These are phyloP conservation scores for Boehmeria nivea DNA, from an alignment of 306 rosid species.

Conservation along the genomic window DNA sequence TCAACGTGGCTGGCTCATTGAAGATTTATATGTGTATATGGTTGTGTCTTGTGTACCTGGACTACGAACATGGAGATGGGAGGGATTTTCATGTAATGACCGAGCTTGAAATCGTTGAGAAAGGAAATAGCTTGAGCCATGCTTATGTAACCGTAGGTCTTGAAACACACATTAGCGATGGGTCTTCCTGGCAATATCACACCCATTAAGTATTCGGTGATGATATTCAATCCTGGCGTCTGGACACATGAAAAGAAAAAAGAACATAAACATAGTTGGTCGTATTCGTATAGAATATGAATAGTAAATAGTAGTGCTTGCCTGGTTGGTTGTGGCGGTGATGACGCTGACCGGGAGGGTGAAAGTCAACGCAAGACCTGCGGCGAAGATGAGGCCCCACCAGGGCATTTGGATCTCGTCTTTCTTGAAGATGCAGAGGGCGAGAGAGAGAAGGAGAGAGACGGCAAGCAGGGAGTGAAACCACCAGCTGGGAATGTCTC, in stretches of 20 bases:
- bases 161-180: slow-evolving; percentile 69
- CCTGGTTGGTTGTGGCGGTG: slow-evolving; percentile 61
- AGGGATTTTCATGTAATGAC: slow-evolving; percentile 69
- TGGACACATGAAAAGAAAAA: slow-evolving; percentile 8
- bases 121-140: slow-evolving; percentile 66
- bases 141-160: slow-evolving; percentile 64
- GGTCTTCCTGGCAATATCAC: slow-evolving; percentile 60
- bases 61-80: slow-evolving; percentile 64
- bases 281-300: too few relatives aligned
- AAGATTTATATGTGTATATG: neutral
- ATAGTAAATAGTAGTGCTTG: neutral
- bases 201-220: slow-evolving; percentile 63
- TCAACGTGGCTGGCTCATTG: neutral
- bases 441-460: slow-evolving; percentile 37
- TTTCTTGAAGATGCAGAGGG: slow-evolving; percentile 34
- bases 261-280: too few relatives aligned
- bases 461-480: slow-evolving; percentile 36
- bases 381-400: slow-evolving; percentile 70
- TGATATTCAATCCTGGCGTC: slow-evolving; percentile 60
- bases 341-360: slow-evolving; percentile 60
- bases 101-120: slow-evolving; percentile 60
- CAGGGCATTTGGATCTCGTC: slow-evolving; percentile 60
- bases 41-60: slow-evolving; percentile 36
- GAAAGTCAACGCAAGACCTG: slow-evolving; percentile 30
- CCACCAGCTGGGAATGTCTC: slow-evolving; percentile 64